Evolutionary conservation across 306 rosid species (phyloP).

Genomic region (Ormosia semicastrata): DNA sequence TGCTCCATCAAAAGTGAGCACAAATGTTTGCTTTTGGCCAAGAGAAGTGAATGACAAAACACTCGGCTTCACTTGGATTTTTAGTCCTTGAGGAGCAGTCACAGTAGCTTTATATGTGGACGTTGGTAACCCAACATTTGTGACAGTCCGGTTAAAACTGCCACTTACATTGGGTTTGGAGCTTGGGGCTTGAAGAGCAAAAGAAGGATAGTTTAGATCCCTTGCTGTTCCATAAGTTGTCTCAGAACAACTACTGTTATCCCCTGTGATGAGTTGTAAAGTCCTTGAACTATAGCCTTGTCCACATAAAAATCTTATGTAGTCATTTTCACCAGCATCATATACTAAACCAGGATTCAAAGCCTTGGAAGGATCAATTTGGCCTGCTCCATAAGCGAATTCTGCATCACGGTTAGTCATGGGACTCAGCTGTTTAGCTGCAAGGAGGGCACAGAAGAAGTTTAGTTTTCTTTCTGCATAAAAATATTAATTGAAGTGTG

Average conservation of each 20-base stretch:
- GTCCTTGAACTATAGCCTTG: slow-evolving; percentile 35
- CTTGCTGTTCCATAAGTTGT: background rate
- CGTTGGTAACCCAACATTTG: slow-evolving; percentile 45
- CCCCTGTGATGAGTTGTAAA: slow-evolving; percentile 22
- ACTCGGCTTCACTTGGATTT: slow-evolving; percentile 36
- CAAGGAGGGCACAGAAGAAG: background rate
- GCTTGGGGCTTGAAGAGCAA: slow-evolving; percentile 19
- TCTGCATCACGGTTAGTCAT: slow-evolving; percentile 24
- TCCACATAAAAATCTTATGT: slow-evolving; percentile 41
- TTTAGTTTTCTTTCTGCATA: background rate
- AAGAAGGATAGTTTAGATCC: slow-evolving; percentile 57
- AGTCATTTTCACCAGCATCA: slow-evolving; percentile 34
- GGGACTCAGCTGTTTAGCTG: slow-evolving; percentile 37
- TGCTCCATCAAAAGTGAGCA: slow-evolving; percentile 31
- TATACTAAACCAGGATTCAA: slow-evolving; percentile 50
- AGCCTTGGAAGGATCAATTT: slow-evolving; percentile 40
- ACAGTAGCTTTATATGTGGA: slow-evolving; percentile 41
- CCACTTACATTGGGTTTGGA: slow-evolving; percentile 8
- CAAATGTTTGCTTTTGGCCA: slow-evolving; percentile 32
- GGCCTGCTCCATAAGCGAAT: slow-evolving; percentile 52
- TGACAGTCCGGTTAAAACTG: slow-evolving; percentile 30
- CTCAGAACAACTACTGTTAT: background rate
- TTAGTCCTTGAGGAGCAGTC: slow-evolving; percentile 26
- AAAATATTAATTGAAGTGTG: background rate
- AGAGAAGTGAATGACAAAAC: slow-evolving; percentile 38